Evolutionary conservation across 257 asterid genomes (phyloP), one percentile per base, ranked within the genome.

Genomic region (Rauvolfia tetraphylla): DNA sequence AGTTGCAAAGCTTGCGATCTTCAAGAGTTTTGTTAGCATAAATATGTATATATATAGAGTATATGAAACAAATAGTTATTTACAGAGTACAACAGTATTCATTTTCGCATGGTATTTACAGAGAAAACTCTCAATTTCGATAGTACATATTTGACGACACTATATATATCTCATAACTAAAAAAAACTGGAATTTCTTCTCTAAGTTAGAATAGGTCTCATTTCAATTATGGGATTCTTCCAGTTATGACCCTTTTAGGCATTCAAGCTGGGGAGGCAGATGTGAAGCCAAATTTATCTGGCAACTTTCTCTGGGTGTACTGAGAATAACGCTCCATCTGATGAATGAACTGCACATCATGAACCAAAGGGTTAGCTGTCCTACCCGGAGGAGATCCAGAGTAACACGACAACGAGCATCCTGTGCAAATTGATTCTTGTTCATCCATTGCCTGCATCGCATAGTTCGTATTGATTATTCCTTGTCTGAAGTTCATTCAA

Each of bases 361-460:
- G 92, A 41, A 90, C 84, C 82, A 89, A 81, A 2, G 94, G 94
- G 54, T 90, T 87, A 39, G 80, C 81, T 18, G 87, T 85, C 79
- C 93, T 84, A 36, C 83, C 80, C 0, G 95, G 91, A 5, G 92
- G 92, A 7, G 91, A 88, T 44, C 88, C 89, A 0, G 81, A 57
- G 85, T 81, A 81, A 82, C 81, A 82, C 3, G 81, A 41, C 27
- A 82, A 69, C 0, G 83, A 57, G 34, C 79, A 82, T 33, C 74
- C 72, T 23, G 12, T 59, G 80, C 79, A 78, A 59, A 71, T 71
- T 14, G 86, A 31, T 74, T 83, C 89, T 44, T 73, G 57, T 62
- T 72, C 86, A 42, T 84, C 84, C 72, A 12, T 81, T 71, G 80
- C 68, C 92, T 90, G 78, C 80, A 62, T 25, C 31, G 3, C 23